Evolutionary conservation across 2,329 filamentous ascomycete species (phyloP).

Genomic region (Pseudogymnoascus verrucosus): DNA sequence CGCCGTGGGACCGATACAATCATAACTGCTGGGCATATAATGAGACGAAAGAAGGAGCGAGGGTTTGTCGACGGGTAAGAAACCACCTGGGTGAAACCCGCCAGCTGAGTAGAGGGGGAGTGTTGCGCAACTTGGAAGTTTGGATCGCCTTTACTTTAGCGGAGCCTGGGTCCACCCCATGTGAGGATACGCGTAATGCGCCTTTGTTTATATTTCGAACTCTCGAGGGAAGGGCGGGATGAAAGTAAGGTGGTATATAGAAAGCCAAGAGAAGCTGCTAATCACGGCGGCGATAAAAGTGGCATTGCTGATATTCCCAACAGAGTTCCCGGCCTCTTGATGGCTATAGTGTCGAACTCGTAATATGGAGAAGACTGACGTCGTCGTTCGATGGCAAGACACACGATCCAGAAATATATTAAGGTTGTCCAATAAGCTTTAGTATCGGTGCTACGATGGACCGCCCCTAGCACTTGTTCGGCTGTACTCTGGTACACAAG

Average conservation of each 20-base stretch:
- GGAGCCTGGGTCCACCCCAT: slow-evolving; percentile 6
- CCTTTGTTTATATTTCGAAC: not conserved
- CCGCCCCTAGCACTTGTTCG: not conserved
- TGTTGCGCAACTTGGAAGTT: slow-evolving; percentile 7
- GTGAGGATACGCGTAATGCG: slow-evolving; percentile 3
- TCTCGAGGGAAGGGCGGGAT: not conserved
- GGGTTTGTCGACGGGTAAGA: not conserved
- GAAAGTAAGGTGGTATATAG: not conserved
- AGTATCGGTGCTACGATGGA: not conserved
- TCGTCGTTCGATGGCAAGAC: slow-evolving; percentile 4
- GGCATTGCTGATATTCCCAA: not conserved
- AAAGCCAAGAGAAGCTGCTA: not conserved
- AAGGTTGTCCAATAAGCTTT: slow-evolving; percentile 8
- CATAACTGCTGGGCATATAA: not conserved
- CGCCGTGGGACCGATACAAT: slow-evolving; percentile 4
- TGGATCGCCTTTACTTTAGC: slow-evolving; percentile 7
- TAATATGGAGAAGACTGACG: slow-evolving; percentile 5
- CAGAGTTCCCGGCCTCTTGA: not conserved
- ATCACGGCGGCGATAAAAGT: not conserved
- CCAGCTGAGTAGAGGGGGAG: not conserved
- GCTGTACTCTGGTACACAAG: not conserved
- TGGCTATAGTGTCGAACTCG: not conserved
- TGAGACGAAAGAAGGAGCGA: not conserved
- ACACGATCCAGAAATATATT: slow-evolving; percentile 6
- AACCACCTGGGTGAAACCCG: not conserved